Percentiles rank a stretch among this genome's conserved stretches.
These are phyloP conservation scores for Candida maesae DNA, from an alignment of 805 yeast species.

Conservation along the genomic window DNA sequence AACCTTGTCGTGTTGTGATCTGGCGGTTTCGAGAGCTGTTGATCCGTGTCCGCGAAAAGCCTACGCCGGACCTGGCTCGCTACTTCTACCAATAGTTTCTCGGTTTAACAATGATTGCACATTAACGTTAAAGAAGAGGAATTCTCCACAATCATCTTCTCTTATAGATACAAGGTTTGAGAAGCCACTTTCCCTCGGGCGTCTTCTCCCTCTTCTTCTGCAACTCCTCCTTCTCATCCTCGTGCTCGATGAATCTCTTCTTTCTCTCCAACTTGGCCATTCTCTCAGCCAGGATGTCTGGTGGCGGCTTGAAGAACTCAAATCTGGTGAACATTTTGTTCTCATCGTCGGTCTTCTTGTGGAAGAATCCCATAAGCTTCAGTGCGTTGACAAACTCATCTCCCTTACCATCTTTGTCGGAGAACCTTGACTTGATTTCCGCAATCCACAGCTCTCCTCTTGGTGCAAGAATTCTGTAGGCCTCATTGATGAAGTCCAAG, in stretches of 20 bases:
- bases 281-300: conserved; percentile 60
- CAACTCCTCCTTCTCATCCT: conserved; percentile 56
- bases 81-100: too few species aligned
- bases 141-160: conserved; percentile 51
- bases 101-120: too few species aligned
- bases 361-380: conserved; percentile 79
- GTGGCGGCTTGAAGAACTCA: conserved; percentile 86
- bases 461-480: conserved; percentile 80
- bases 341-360: conserved; percentile 76
- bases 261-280: conserved; percentile 57
- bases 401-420: conserved; percentile 69
- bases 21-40: too few species aligned
- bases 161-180: conserved; percentile 95
- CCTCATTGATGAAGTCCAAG: conserved; percentile 87
- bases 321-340: conserved; percentile 95
- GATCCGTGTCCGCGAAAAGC: too few species aligned
- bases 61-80: too few species aligned
- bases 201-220: conserved; percentile 47
- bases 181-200: conserved; percentile 83
- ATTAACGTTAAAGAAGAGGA: too few species aligned
- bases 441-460: conserved; percentile 97
- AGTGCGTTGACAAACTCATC: conserved; percentile 78
- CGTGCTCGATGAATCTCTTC: conserved; percentile 67
- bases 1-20: too few species aligned
- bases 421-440: conserved; percentile 89